These are phyloP conservation scores for Neonectria magnoliae DNA, from an alignment of 2,329 filamentous ascomycete species.

Conservation along the genomic window DNA sequence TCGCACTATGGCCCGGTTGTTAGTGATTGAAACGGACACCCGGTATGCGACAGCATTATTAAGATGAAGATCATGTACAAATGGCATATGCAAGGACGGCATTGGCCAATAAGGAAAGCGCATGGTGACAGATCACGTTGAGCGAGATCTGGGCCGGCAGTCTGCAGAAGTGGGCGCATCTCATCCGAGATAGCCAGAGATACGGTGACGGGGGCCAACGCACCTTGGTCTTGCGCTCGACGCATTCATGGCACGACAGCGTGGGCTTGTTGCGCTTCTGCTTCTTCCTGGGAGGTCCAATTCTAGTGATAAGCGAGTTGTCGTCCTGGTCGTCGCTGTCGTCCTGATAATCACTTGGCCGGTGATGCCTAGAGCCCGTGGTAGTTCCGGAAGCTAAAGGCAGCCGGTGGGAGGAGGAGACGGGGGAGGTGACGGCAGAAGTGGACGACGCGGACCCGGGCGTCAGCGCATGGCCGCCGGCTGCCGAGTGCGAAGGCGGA, in stretches of 20 bases:
- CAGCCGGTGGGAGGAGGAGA: slow-evolving; percentile 38
- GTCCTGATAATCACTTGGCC: slow-evolving; percentile 28
- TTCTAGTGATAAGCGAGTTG: slow-evolving; percentile 37
- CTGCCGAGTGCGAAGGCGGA: slow-evolving; percentile 29
- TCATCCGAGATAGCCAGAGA: slow-evolving; percentile 25
- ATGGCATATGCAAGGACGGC: slow-evolving; percentile 3
- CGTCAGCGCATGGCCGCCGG: slow-evolving; percentile 36
- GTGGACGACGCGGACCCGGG: slow-evolving; percentile 42
- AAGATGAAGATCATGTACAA: background rate
- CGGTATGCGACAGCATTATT: background rate
- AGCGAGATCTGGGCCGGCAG: slow-evolving; percentile 24
- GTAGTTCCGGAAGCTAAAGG: slow-evolving; percentile 34
- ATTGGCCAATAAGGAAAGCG: slow-evolving; percentile 13
- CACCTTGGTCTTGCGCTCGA: slow-evolving; percentile 85
- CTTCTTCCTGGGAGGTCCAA: slow-evolving; percentile 69
- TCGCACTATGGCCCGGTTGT: slow-evolving; percentile 68
- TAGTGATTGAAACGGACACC: slow-evolving; percentile 2
- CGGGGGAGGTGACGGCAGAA: slow-evolving; percentile 40
- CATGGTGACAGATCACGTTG: slow-evolving; percentile 9
- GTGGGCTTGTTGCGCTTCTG: slow-evolving; percentile 89
- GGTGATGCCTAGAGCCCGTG: slow-evolving; percentile 29
- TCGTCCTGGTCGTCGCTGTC: slow-evolving; percentile 37
- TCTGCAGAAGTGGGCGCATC: slow-evolving; percentile 32
- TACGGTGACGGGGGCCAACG: slow-evolving; percentile 38
- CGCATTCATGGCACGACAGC: slow-evolving; percentile 80